phyloP scores from a whole-genome alignment of 345 rosid genomes.

The Balakata baccata region DNA sequence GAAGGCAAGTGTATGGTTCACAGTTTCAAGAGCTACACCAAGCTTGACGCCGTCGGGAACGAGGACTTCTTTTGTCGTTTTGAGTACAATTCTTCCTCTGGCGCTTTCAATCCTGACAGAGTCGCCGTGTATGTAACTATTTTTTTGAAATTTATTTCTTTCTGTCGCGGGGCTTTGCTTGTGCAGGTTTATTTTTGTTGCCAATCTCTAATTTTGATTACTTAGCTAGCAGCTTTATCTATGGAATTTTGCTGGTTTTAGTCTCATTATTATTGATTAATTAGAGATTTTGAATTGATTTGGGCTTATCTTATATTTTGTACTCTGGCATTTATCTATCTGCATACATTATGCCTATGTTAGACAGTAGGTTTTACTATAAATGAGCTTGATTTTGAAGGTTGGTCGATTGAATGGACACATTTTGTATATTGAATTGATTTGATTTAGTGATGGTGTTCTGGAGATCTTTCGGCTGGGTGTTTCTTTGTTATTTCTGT shows the following conservation, averaged over 20 bases:
- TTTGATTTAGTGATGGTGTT: neutral
- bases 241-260: neutral
- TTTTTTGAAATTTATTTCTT: neutral
- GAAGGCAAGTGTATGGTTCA: conserved; percentile 93
- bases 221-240: neutral
- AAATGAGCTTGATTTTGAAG: neutral
- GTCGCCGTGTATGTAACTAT: conserved; percentile 76
- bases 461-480: neutral
- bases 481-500: neutral
- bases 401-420: neutral
- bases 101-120: conserved; percentile 85
- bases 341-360: neutral
- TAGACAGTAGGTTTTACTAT: neutral
- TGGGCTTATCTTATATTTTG: neutral
- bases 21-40: conserved; percentile 77
- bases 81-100: conserved; percentile 82
- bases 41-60: conserved; percentile 84
- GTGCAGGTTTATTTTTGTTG: neutral
- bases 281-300: neutral
- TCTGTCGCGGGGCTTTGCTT: neutral
- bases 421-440: neutral
- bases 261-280: neutral
- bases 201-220: neutral
- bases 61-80: conserved; percentile 98
- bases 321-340: neutral